A percentile compares a stretch with the other conserved stretches of the same genome.
Conservation (phyloP, 176 grass and related monocot genomes). For the Tillandsia fasciculata region DNA sequence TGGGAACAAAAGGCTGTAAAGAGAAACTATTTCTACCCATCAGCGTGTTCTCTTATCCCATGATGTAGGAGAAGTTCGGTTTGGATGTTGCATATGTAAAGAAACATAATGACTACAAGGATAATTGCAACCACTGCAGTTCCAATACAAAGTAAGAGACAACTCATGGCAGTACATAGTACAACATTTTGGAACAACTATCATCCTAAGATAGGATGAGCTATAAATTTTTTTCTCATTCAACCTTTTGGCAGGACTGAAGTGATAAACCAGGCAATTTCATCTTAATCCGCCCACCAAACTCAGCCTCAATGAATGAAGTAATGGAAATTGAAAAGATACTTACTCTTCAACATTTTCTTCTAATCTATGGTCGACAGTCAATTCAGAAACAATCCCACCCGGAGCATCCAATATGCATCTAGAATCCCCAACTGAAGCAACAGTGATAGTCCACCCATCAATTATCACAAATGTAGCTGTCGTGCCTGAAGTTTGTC, state of each 20-base stretch:
- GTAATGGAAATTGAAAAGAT: neutral
- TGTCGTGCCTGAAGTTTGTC: slow-evolving; percentile 90
- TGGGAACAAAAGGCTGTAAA: neutral
- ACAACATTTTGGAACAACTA: no score
- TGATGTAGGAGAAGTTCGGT: neutral
- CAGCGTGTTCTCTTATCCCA: neutral
- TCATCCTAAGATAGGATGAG: no score
- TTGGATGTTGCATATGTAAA: neutral
- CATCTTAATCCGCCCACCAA: neutral
- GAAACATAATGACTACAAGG: neutral
- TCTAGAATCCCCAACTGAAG: slow-evolving; percentile 87
- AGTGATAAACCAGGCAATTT: neutral
- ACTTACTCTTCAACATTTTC: slow-evolving; percentile 97
- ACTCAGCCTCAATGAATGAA: neutral
- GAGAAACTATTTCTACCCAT: neutral
- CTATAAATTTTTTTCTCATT: no score
- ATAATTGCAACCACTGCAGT: no score
- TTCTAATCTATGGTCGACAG: slow-evolving; percentile 91
- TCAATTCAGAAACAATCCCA: slow-evolving; percentile 69
- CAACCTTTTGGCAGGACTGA: neutral
- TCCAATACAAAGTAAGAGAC: no score
- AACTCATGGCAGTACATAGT: no score
- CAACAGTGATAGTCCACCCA: slow-evolving; percentile 90
- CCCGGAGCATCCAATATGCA: slow-evolving; percentile 87
- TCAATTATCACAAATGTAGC: slow-evolving; percentile 95